Evolutionary conservation across 2,329 filamentous ascomycete species (phyloP).

Genomic region (Colletotrichum sp.): DNA sequence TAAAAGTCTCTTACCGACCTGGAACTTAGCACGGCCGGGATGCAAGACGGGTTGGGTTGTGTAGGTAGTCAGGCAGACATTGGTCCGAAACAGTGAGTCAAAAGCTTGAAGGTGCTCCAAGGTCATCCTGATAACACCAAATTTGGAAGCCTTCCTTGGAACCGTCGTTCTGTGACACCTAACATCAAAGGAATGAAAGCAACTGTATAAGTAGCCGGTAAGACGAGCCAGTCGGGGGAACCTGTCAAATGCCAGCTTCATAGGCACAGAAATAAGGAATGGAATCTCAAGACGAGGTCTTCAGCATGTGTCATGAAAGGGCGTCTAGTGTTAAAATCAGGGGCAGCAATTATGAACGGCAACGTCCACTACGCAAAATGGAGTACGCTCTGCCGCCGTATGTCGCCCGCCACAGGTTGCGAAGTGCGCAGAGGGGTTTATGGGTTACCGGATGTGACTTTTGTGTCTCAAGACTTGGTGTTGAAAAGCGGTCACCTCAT

Average conservation of each 20-base stretch:
- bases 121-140: background rate
- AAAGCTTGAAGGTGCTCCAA: background rate
- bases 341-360: background rate
- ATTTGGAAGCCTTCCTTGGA: background rate
- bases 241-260: background rate
- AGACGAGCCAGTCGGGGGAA: background rate
- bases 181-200: background rate
- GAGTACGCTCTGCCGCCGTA: background rate
- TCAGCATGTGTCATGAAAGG: background rate
- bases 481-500: background rate
- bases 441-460: background rate
- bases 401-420: background rate
- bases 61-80: background rate
- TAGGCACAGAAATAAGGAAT: background rate
- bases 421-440: background rate
- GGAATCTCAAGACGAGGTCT: background rate
- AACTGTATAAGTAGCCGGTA: background rate
- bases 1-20: background rate
- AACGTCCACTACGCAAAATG: background rate
- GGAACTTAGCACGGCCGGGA: background rate
- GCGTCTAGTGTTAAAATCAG: background rate
- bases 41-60: background rate
- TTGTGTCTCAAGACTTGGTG: background rate
- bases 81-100: background rate
- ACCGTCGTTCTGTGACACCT: background rate